These are phyloP conservation scores for Starmerella bombi DNA, from an alignment of 805 yeast genomes.

Conservation along the genomic window DNA sequence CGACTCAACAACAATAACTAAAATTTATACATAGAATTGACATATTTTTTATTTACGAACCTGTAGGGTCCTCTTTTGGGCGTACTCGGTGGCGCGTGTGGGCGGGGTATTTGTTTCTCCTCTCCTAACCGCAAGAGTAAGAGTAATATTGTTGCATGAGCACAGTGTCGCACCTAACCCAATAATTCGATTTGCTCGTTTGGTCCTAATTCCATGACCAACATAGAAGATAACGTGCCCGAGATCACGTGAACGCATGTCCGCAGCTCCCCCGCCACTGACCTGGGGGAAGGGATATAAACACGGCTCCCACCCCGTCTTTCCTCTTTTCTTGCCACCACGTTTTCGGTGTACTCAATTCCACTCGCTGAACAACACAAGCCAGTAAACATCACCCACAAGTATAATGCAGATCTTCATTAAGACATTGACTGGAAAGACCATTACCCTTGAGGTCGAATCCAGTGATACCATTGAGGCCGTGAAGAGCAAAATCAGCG, in stretches of 20 bases:
- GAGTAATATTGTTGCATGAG: too few relatives aligned
- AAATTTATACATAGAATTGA: too few relatives aligned
- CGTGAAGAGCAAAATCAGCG: conserved; percentile 84
- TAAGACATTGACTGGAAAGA: conserved; percentile 97
- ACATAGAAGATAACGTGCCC: too few relatives aligned
- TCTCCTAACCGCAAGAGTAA: too few relatives aligned
- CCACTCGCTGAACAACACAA: not conserved
- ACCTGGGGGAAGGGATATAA: not conserved
- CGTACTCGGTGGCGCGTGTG: too few relatives aligned
- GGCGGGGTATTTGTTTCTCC: too few relatives aligned
- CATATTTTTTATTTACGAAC: too few relatives aligned
- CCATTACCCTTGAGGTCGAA: conserved; percentile 76
- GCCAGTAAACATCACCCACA: not conserved
- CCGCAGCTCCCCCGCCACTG: not conserved
- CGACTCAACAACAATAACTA: too few relatives aligned
- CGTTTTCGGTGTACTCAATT: not conserved
- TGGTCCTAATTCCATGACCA: too few relatives aligned
- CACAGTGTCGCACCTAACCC: too few relatives aligned
- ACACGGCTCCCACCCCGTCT: not conserved
- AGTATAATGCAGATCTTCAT: conserved; percentile 60
- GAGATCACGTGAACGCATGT: not conserved
- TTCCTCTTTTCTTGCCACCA: not conserved
- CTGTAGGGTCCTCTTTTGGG: too few relatives aligned
- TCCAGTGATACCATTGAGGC: conserved; percentile 89
- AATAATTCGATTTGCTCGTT: too few relatives aligned